phyloP scores from a whole-genome alignment of 257 asterid genomes.

The Phtheirospermum japonicum region DNA sequence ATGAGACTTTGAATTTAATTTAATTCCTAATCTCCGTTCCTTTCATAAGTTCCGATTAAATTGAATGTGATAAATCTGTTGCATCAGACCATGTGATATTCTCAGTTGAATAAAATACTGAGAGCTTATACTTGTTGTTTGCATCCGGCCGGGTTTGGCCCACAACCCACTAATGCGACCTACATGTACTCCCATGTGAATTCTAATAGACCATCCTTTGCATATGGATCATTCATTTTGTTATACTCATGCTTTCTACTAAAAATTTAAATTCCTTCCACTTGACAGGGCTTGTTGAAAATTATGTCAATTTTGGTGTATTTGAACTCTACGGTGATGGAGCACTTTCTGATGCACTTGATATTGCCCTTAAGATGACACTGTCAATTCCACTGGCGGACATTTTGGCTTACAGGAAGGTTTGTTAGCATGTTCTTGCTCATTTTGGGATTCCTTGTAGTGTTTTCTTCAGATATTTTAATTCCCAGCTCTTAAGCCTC shows the following conservation, averaged over 20 bases:
- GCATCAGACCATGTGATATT: not conserved
- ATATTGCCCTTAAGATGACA: constrained; percentile 80
- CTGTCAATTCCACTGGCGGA: constrained; percentile 83
- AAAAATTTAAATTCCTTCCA: constrained; percentile 21
- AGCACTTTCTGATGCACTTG: constrained; percentile 97
- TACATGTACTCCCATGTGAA: not conserved
- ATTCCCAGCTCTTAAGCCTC: not conserved
- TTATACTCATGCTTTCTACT: constrained; percentile 20
- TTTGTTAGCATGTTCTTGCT: constrained; percentile 30
- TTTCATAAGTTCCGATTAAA: not conserved
- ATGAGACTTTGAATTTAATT: constrained; percentile 1
- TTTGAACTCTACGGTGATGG: constrained; percentile 97
- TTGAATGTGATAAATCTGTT: constrained; percentile 18
- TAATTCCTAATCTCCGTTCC: constrained; percentile 12
- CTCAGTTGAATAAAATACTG: constrained; percentile 9
- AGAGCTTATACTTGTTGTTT: not conserved
- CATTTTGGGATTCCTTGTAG: constrained; percentile 9
- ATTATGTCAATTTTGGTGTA: constrained; percentile 95
- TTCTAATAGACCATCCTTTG: constrained; percentile 6
- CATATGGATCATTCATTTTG: constrained; percentile 4
- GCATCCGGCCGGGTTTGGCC: constrained; percentile 10
- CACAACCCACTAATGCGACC: constrained; percentile 13
- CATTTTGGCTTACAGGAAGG: constrained; percentile 96
- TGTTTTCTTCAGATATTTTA: constrained; percentile 4
- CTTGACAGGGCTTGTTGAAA: constrained; percentile 75